Evolutionary conservation across 148 eudicot species (phyloP), one percentile per base, ranked within the genome.

Genomic region (Camellia sinensis): DNA sequence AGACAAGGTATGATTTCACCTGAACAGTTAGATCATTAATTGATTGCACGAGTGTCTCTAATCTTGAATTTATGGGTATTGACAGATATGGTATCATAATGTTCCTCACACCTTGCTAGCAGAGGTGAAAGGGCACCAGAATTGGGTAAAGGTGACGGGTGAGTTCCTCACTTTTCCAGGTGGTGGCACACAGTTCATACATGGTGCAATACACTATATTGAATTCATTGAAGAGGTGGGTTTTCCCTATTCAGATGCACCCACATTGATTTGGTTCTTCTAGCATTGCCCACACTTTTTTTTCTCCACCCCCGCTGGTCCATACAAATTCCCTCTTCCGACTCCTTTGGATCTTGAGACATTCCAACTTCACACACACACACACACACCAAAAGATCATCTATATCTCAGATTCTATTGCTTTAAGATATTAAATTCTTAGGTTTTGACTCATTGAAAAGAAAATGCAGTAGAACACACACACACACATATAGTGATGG

Each of bases 121-220:
- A 75, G 84, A 92, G 73, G 86, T 87, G 64, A 94, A 94, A 80
- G 94, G 98, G 48, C 93, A 94, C 74, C 96, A 94, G 53, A 94
- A 94, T 82, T 92, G 98, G 97, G 91, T 94, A 44, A 90, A 92
- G 84, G 79, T 90, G 71, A 60, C 89, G 5, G 94, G 96, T 21
- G 94, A 92, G 70, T 90, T 84, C 79, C 82, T 94, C 43, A 88
- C 91, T 10, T 94, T 92, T 80, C 97, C 94, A 0, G 98, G 96
- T 8, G 98, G 98, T 73, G 98, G 98, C 62, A 94, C 98, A 29
- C 97, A 94, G 73, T 94, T 94, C 80, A 88, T 92, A 45, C 92
- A 92, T 64, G 98, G 98, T 53, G 98, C 98, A 6, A 84, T 89
- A 44, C 92, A 89, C 80, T 94, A 94, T 81, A 88, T 94, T 56